Conservation (phyloP, 148 eudicot genomes). For the Rheum nobile region DNA sequence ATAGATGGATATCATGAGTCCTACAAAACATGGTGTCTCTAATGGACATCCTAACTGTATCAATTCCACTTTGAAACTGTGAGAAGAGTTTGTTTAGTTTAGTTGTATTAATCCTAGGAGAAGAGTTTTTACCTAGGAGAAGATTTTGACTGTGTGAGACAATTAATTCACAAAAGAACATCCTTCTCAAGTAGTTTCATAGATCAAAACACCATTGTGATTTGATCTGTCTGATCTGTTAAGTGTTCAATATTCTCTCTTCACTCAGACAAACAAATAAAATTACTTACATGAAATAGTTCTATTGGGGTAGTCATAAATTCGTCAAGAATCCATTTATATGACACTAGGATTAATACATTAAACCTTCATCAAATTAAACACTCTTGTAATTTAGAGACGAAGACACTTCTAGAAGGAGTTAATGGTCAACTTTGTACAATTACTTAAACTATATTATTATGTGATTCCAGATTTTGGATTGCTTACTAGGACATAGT, state of each 20-base stretch:
- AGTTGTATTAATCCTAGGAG: too few relatives aligned
- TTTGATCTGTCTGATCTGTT: background rate
- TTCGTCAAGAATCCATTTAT: background rate
- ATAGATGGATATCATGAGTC: too few relatives aligned
- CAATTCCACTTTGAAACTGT: too few relatives aligned
- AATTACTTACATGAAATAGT: background rate
- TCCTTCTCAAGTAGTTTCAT: background rate
- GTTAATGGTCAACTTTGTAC: background rate
- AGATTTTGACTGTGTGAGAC: background rate
- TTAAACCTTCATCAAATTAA: background rate
- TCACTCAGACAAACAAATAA: background rate
- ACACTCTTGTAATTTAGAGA: constrained; percentile 3
- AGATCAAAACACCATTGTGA: background rate
- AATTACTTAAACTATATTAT: background rate
- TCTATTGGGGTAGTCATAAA: background rate
- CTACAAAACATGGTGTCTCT: too few relatives aligned
- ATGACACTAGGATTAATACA: background rate
- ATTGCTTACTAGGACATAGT: constrained; percentile 66
- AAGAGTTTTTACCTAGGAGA: constrained; percentile 75
- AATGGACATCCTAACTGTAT: too few relatives aligned
- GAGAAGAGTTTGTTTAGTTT: too few relatives aligned
- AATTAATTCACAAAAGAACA: background rate
- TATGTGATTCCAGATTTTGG: constrained; percentile 46
- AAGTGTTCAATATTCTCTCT: background rate
- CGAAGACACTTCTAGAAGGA: background rate